Evolutionary conservation across 1,284 basidiomycete species (phyloP).

Genomic region (Taiwanofungus camphoratus): DNA sequence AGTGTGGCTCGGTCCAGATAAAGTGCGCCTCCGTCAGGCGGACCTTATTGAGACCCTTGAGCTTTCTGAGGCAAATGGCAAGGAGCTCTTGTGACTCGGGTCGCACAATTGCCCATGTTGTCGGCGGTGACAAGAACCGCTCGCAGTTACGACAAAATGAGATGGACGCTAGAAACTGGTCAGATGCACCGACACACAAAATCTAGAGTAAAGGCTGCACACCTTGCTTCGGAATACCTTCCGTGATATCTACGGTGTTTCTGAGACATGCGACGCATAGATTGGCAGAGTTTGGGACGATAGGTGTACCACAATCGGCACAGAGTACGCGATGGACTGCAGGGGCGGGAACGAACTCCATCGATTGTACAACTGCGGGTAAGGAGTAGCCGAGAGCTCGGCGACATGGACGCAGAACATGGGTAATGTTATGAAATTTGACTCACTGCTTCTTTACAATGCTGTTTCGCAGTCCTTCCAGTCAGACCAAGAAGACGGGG

Average conservation of each 20-base stretch:
- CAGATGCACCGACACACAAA: not conserved
- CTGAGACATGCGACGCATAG: slow-evolving; percentile 89
- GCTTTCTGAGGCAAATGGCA: slow-evolving; percentile 87
- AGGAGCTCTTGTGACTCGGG: slow-evolving; percentile 93
- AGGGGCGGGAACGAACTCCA: slow-evolving; percentile 72
- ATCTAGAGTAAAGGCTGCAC: slow-evolving; percentile 17
- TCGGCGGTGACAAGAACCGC: slow-evolving; percentile 89
- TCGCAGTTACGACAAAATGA: slow-evolving; percentile 97
- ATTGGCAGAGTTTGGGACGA: slow-evolving; percentile 94
- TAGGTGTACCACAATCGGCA: slow-evolving; percentile 84
- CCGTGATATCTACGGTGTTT: slow-evolving; percentile 95
- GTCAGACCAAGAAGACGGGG: no score
- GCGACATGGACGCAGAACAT: no score
- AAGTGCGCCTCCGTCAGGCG: slow-evolving; percentile 96
- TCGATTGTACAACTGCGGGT: no score
- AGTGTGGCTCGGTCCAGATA: slow-evolving; percentile 99
- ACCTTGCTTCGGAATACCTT: slow-evolving; percentile 97
- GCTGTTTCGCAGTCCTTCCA: no score
- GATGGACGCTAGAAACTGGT: slow-evolving; percentile 58
- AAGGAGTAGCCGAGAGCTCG: no score
- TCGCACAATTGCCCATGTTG: slow-evolving; percentile 80
- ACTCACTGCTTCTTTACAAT: no score
- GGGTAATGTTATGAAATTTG: no score
- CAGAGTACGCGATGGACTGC: slow-evolving; percentile 75
- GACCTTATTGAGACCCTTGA: slow-evolving; percentile 92